Conservation (phyloP, 768 basidiomycete species). For the Leccinum sublutescens region DNA sequence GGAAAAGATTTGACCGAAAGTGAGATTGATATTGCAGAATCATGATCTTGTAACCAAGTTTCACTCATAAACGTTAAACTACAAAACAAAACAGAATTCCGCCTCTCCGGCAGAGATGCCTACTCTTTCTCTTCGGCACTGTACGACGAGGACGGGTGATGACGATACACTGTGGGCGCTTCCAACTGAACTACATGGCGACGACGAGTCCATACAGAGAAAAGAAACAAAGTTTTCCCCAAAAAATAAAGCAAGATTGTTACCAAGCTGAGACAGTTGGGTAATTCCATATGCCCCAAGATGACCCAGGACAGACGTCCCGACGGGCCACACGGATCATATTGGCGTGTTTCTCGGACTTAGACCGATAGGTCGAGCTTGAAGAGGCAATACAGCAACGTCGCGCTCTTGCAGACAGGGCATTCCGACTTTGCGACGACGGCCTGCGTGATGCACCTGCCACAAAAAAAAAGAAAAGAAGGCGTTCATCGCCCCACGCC, state of each 20-base stretch:
- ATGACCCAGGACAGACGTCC: background rate
- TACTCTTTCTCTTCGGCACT: too few relatives aligned
- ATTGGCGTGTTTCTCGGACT: background rate
- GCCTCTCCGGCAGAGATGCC: too few relatives aligned
- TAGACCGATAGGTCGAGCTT: slow-evolving; percentile 41
- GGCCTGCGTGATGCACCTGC: slow-evolving; percentile 37
- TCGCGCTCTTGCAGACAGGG: slow-evolving; percentile 51
- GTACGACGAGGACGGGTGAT: background rate
- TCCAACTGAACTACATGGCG: background rate
- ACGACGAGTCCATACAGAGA: background rate
- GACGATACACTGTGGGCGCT: background rate
- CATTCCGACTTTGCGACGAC: slow-evolving; percentile 47
- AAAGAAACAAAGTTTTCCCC: background rate
- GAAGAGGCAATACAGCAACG: slow-evolving; percentile 55
- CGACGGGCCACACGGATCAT: background rate
- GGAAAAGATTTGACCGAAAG: too few relatives aligned
- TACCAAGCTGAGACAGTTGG: background rate
- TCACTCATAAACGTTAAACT: too few relatives aligned
- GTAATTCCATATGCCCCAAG: background rate
- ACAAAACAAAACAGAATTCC: too few relatives aligned
- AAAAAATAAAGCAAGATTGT: background rate
- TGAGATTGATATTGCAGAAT: too few relatives aligned
- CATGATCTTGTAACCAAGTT: too few relatives aligned
- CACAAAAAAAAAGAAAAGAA: background rate
- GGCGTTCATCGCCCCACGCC: background rate